These are phyloP conservation scores for Wickerhamomyces alni DNA, from an alignment of 805 yeast genomes.

Conservation along the genomic window DNA sequence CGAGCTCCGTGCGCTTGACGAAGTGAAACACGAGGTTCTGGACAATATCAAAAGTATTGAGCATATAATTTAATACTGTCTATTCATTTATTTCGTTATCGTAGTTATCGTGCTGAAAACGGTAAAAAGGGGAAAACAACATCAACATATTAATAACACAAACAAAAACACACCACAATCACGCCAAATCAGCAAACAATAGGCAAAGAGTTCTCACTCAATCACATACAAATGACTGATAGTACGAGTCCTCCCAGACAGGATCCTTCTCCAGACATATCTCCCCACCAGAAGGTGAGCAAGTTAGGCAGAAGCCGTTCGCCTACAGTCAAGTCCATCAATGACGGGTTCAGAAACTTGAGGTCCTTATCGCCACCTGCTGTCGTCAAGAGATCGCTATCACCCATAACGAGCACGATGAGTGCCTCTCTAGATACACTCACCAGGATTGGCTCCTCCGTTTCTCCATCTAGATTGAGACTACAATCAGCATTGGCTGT, in stretches of 20 bases:
- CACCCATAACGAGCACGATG: slow-evolving; percentile 1
- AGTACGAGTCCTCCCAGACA: too few species aligned
- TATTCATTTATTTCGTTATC: not conserved
- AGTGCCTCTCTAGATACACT: not conserved
- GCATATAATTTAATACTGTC: not conserved
- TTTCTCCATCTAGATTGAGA: not conserved
- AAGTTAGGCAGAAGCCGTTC: not conserved
- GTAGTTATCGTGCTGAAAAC: too few species aligned
- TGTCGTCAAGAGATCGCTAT: not conserved
- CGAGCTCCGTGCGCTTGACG: slow-evolving; percentile 74
- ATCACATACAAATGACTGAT: too few species aligned
- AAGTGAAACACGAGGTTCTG: slow-evolving; percentile 65
- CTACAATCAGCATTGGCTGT: too few species aligned
- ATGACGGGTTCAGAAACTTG: too few species aligned
- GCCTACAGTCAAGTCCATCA: not conserved
- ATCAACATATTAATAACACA: too few species aligned
- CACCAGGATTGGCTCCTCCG: not conserved
- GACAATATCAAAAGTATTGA: slow-evolving; percentile 18
- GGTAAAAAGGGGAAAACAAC: too few species aligned
- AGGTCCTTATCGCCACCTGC: slow-evolving; percentile 1
- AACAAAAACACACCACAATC: too few species aligned
- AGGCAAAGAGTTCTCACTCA: too few species aligned
- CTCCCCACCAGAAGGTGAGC: too few species aligned
- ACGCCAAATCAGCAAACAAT: too few species aligned
- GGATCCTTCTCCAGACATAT: too few species aligned